Evolutionary conservation across 2,329 filamentous ascomycete species (phyloP).

Genomic region (Microdochium trichocladiopsis): DNA sequence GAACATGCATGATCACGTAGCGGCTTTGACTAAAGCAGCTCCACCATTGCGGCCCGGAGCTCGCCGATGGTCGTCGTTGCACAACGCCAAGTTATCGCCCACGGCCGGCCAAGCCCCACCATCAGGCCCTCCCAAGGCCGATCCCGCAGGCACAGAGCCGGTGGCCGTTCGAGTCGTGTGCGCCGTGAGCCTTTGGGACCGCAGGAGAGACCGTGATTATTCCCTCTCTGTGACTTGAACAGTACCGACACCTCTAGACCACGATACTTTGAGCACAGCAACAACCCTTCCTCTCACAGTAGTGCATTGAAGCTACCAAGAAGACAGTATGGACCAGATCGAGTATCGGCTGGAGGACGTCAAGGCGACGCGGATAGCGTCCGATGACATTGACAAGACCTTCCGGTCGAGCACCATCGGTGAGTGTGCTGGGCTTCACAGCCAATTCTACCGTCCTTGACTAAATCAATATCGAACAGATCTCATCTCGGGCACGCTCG

Average conservation of each 20-base stretch:
- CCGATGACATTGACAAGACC: conserved; percentile 51
- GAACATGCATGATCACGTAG: not conserved
- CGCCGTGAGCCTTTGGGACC: conserved; percentile 1
- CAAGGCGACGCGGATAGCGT: conserved; percentile 36
- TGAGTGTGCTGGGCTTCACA: conserved; percentile 24
- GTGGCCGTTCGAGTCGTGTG: not conserved
- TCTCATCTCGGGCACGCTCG: conserved; percentile 52
- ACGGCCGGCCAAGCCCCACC: not conserved
- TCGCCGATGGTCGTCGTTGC: not conserved
- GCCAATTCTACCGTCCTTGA: conserved; percentile 8
- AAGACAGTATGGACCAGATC: conserved; percentile 27
- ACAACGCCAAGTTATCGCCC: not conserved
- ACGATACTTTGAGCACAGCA: conserved; percentile 5
- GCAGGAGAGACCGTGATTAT: conserved; percentile 20
- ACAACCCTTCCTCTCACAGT: not conserved
- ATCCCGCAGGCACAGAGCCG: not conserved
- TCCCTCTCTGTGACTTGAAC: not conserved
- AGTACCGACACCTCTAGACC: not conserved
- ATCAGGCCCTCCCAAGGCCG: not conserved
- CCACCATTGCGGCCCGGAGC: not conserved
- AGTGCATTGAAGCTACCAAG: not conserved
- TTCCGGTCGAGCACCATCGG: conserved; percentile 57
- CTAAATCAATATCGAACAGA: no score
- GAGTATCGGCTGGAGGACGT: conserved; percentile 52
- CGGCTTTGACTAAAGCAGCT: not conserved